Base-by-base conservation (phyloP, 1,139 yeast species). In the Blastobotrys proliferans region DNA sequence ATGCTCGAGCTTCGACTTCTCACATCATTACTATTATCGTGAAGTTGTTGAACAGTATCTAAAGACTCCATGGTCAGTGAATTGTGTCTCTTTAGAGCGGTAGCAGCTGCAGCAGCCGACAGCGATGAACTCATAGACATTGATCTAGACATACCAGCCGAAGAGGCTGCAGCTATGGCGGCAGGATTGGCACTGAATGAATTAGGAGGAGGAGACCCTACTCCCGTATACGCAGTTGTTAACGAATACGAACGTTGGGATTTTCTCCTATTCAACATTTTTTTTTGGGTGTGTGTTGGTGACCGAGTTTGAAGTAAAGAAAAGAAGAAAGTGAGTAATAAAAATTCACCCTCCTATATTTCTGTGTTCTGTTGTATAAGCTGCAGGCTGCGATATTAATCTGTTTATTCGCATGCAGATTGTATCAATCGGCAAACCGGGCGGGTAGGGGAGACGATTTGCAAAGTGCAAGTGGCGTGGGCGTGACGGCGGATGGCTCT, bases 101-200 rank as follows among this genome's bases (percentile, higher is more conserved):
- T 59, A 10, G 68, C 68, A 1, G 68, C 68, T 3, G 68, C 68
- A 10, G 61, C 57, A 35, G 62, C 51, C 26, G 59, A 51, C 37
- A 55, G 45, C 26, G 34, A 32, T 20, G 53, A 45, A 21, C 41
- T 41, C 22, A 42, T 44, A 17, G 55, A 47, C 24, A 30, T 41
- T 22, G 45, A 26, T 11, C 52, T 47, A 6, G 49, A 40, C 18
- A 28, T 24, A 18, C 48, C 48, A 6, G 53, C 73, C 19, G 67
- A 61, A 5, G 72, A 67, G 58, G 74, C 75, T 30, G 76, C 76
- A 11, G 74, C 74, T 13, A 71, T 44, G 2, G 76, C 74, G 6
- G 60, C 56, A 13, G 61, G 55, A 38, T 48, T 51, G 29, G 55
- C 60, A 14, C 45, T 36, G 20, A 37, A 50, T 24, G 56, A 40